A percentile compares a stretch with the other conserved stretches of the same genome.
Conservation (phyloP, 208 protist species). For the Crithidia expoeki region DNA sequence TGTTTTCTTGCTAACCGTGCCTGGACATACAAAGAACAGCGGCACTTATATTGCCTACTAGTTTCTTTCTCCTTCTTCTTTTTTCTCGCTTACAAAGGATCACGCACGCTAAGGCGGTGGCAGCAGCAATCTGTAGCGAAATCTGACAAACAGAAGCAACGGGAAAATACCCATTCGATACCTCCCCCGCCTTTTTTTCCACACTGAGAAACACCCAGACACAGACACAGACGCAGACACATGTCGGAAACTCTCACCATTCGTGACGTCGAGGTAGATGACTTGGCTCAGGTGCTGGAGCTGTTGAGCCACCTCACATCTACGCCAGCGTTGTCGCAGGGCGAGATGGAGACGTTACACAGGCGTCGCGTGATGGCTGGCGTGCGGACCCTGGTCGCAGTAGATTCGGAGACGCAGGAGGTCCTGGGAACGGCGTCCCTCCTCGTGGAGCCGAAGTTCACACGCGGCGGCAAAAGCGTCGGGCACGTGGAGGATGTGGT, state of each 20-base stretch:
- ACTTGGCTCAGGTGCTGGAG: conserved; percentile 29
- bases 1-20: too few species aligned
- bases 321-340: conserved; percentile 20
- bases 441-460: conserved; percentile 84
- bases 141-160: too few species aligned
- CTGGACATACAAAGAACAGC: too few species aligned
- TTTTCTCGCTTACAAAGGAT: too few species aligned
- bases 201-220: not conserved
- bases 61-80: too few species aligned
- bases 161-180: not conserved
- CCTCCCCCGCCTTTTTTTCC: not conserved
- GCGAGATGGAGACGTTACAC: conserved; percentile 32
- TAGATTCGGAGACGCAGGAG: conserved; percentile 30
- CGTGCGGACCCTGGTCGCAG: conserved; percentile 60
- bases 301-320: conserved; percentile 37
- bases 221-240: not conserved
- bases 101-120: too few species aligned
- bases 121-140: too few species aligned
- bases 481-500: conserved; percentile 91
- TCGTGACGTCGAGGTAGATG: conserved; percentile 28
- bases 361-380: conserved; percentile 28
- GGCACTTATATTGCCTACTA: too few species aligned
- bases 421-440: conserved; percentile 78
- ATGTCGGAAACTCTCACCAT: conserved; percentile 29
- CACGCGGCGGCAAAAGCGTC: conserved; percentile 62